phyloP scores from a whole-genome alignment of 106 monocot species.

The Phalaenopsis aphrodite region DNA sequence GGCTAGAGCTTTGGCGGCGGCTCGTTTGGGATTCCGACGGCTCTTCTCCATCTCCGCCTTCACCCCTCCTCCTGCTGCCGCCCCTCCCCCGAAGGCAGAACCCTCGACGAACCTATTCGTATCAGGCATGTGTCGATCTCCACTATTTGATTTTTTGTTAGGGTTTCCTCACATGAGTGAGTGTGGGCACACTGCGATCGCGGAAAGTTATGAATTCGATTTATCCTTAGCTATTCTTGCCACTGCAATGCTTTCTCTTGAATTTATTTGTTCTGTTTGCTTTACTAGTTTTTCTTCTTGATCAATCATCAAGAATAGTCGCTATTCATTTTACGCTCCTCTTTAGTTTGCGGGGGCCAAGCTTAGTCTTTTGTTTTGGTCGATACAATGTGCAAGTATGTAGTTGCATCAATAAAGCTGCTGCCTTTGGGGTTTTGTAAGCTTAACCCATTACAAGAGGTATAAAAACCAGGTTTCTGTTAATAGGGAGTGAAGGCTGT shows the following conservation, averaged over 20 bases:
- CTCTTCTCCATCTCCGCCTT: constrained; percentile 16
- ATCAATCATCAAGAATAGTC: background rate
- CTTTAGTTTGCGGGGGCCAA: too few relatives aligned
- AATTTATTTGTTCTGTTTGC: background rate
- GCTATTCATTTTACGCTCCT: background rate
- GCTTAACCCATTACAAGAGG: background rate
- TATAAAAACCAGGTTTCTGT: too few relatives aligned
- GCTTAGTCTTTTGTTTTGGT: background rate
- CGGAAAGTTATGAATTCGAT: background rate
- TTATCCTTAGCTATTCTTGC: background rate
- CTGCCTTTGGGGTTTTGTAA: background rate
- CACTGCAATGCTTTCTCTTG: background rate
- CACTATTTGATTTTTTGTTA: background rate
- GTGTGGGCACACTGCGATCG: background rate
- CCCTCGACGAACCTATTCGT: constrained; percentile 21
- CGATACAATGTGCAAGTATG: background rate
- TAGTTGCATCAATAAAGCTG: background rate
- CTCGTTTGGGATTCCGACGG: constrained; percentile 8
- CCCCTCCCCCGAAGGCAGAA: constrained; percentile 11
- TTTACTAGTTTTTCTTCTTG: background rate
- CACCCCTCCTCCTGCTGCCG: constrained; percentile 17
- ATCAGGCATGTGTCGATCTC: constrained; percentile 9
- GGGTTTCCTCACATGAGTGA: background rate
- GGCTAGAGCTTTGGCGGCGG: constrained; percentile 5
- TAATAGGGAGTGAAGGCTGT: too few relatives aligned